Base-by-base conservation (phyloP, 1,139 yeast species). In the Hyphopichia buzzinii region DNA sequence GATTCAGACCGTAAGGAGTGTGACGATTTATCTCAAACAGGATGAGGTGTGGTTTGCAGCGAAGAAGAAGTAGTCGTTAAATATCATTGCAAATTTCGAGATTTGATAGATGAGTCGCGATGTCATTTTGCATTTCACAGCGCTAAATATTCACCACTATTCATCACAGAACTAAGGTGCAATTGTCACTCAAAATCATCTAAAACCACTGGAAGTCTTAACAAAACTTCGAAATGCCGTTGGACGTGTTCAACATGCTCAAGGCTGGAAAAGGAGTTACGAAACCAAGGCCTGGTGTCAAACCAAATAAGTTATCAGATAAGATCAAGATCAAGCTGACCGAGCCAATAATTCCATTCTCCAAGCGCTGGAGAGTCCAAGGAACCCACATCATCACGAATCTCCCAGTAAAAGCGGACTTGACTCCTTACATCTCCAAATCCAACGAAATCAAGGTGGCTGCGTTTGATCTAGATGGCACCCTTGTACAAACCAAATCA, bases 391-490 rank as follows among this genome's bases (percentile, higher is more conserved):
- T 70, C 27, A 55, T 69, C 8, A 44, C 49, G 4, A 62, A 66
- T 36, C 39, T 57, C 0, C 74, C 75, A 1, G 30, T 31, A 2
- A 33, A 32, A 11, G 30, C 36, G 3, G 40, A 36, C 16, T 35
- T 36, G 23, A 15, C 32, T 16, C 26, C 16, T 8, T 27, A 32
- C 21, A 29, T 22, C n/a, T 27, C 30, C 10, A 34, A 21, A 14
- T 19, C 19, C 4, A 33, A 34, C 3, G 29, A 26, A n/a, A 41
- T 65, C 8, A 69, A 67, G 41, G 54, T 84, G 1, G 87, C 88
- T 0, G 83, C 84, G 0, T 87, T 87, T 53, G 96, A 87, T 54
- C 62, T 87, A 34, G 96, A 87, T 58, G 79, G 75, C 1, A 87
- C 95, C 0, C 48, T 87, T n/a, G 72, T 84, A 1, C 52, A 52